Evolutionary conservation across 2,329 filamentous ascomycete genomes (phyloP), one percentile per base, ranked within the genome.

Genomic region (Bipolaris cookei): DNA sequence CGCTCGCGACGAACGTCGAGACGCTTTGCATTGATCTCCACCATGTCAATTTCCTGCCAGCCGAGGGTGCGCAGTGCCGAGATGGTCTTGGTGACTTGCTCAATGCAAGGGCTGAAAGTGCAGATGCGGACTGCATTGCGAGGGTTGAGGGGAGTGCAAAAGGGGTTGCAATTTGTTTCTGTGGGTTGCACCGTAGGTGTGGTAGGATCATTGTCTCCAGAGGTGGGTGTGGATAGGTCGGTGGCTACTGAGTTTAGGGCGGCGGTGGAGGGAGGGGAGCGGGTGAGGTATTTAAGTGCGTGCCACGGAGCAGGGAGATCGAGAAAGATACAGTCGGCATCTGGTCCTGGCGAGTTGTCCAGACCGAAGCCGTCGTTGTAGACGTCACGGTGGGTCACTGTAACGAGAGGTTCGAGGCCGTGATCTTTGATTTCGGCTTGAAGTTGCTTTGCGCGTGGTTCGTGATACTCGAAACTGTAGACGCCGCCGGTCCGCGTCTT

Each of bases 71-170:
- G 88, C 76, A 99, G 84, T 11, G 86, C 86, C 10, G 90, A 89
- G 51, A 97, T 88, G 0, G 95, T 98, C 54, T 88, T 86, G 51
- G 90, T 92, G 20, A 96, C 94, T 79, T 99, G 95, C 78, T 99
- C 95, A 64, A 99, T 96, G 77, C 95, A 99, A 0, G 95, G 95
- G 1, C 90, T 96, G 79, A 99, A 99, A 0, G 92, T 96, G 80
- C 95, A 99, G 52, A 99, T 84, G 71, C 95, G 84, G 1, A 89
- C 86, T 4, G 89, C 84, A 39, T 85, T 83, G n/a, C 83, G 82
- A 0, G 91, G 87, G 64, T 95, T 88, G 10, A 98, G 82, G 0
- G 86, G 82, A 1, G 84, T 83, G 37, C 64, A 66, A 56, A 75
- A 75, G 21, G 69, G 64, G 16, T 61, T 62, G 44, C 34, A 51